These are phyloP conservation scores for Apodospora peruviana DNA, from an alignment of 495 filamentous ascomycete species.

Conservation along the genomic window DNA sequence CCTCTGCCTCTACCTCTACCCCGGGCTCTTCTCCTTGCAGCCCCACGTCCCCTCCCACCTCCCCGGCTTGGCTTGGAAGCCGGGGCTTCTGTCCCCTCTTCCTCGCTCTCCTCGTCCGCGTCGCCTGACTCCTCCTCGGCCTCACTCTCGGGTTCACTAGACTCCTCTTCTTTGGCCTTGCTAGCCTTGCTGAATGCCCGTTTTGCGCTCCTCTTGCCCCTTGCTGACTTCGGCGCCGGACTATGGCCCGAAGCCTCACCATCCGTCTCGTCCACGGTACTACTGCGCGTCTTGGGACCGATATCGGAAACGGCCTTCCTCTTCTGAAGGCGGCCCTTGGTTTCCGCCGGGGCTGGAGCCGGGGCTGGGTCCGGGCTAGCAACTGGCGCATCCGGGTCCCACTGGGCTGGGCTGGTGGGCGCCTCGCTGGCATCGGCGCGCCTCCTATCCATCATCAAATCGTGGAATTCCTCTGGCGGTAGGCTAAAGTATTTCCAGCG, in stretches of 20 bases:
- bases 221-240: slow-evolving; percentile 26
- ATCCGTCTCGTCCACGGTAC: slow-evolving; percentile 53
- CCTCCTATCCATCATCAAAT: slow-evolving; percentile 64
- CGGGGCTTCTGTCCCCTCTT: slow-evolving; percentile 18
- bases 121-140: slow-evolving; percentile 52
- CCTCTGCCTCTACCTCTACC: slow-evolving; percentile 15
- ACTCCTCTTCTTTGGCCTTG: slow-evolving; percentile 30
- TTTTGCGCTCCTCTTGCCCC: slow-evolving; percentile 32
- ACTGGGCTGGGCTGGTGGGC: slow-evolving; percentile 49
- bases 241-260: slow-evolving; percentile 30
- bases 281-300: slow-evolving; percentile 37
- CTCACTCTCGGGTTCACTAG: slow-evolving; percentile 56
- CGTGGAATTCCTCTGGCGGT: slow-evolving; percentile 71
- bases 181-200: slow-evolving; percentile 35
- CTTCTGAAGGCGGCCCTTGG: slow-evolving; percentile 43
- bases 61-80: slow-evolving; percentile 19
- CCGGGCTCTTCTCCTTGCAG: slow-evolving; percentile 7
- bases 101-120: slow-evolving; percentile 33
- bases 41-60: slow-evolving; percentile 16
- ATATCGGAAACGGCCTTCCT: slow-evolving; percentile 32
- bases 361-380: not conserved
- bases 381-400: slow-evolving; percentile 35
- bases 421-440: slow-evolving; percentile 53
- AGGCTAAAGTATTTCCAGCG: slow-evolving; percentile 66
- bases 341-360: not conserved